A percentile compares a stretch with the other conserved stretches of the same genome.
Evolutionary conservation across 495 filamentous ascomycete species (phyloP).

Genomic region (Poronia punctata): DNA sequence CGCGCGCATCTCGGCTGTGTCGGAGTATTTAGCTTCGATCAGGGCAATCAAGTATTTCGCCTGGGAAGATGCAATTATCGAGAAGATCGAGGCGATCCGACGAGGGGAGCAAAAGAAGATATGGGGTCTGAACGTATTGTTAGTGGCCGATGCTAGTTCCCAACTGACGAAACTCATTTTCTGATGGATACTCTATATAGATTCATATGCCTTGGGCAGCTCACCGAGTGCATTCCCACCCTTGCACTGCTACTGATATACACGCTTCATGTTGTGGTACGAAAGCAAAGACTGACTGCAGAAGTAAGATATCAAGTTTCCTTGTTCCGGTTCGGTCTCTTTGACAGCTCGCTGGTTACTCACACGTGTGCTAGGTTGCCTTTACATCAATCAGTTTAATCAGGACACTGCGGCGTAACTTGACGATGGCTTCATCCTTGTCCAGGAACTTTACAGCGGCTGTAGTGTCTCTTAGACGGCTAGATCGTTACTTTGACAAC

Average conservation of each 20-base stretch:
- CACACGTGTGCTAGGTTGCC: conserved; percentile 19
- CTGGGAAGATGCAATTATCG: conserved; percentile 41
- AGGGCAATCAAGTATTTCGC: conserved; percentile 47
- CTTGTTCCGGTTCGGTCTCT: not conserved
- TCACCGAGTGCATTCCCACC: conserved; percentile 35
- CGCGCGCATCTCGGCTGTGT: conserved; percentile 42
- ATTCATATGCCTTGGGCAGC: conserved; percentile 21
- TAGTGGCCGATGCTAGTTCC: conserved; percentile 17
- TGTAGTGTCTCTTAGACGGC: conserved; percentile 37
- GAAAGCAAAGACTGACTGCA: conserved; percentile 36
- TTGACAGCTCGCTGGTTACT: not conserved
- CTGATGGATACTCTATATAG: conserved; percentile 9
- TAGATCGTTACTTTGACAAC: conserved; percentile 40
- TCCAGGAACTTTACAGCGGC: conserved; percentile 34
- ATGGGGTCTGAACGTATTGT: conserved; percentile 38
- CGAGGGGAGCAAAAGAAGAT: conserved; percentile 39
- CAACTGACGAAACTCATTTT: not conserved
- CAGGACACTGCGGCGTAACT: conserved; percentile 35
- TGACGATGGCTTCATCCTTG: conserved; percentile 33
- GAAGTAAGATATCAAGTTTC: conserved; percentile 11
- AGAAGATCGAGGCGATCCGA: conserved; percentile 35
- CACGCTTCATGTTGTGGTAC: conserved; percentile 33
- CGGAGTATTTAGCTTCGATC: conserved; percentile 43
- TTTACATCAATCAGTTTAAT: conserved; percentile 43
- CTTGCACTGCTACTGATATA: conserved; percentile 40